Evolutionary conservation across 352 stramenopile genomes (phyloP), one percentile per base, ranked within the genome.

Genomic region (Bremia lactucae): DNA sequence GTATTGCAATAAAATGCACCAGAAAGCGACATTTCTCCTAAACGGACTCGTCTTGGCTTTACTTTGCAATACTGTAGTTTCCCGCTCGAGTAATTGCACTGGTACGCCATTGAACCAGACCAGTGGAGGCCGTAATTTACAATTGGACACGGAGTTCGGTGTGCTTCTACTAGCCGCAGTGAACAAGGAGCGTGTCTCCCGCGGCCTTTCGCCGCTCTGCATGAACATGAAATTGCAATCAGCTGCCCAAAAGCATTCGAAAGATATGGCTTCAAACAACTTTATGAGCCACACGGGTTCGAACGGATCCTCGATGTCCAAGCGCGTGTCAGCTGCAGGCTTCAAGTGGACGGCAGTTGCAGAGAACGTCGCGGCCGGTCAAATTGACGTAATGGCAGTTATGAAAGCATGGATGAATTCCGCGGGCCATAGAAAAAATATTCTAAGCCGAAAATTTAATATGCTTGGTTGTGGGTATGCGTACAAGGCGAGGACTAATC

Each of bases 321-420:
- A 54, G 20, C 70, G 70, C n/a, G 59, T 83, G 28, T 70, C 49
- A 4, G 56, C 43, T 3, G 10, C 65, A 23, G 59, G 65, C 1
- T 83, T 66, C 41, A 31, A 63, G 19, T 80, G 68, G 59, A 68
- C 61, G 22, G 55, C 36, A 42, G 60, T 77, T 18, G 65, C 53
- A 18, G 68, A 81, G 35, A 81, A 81, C 31, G 63, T 77, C n/a
- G 68, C 68, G 2, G 65, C 62, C 13, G 68, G 68, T 11, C 65
- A 77, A 45, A 46, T 43, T 10, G 57, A 73, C 38, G 61, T 74
- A 34, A 15, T 42, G 2, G 44, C 47, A 21, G 65, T 77, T 29
- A 77, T 80, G 65, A 58, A 68, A 20, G 54, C 68, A 21, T 80
- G 68, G 68, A 80, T 76, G 64, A 63, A 59, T 48, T 80, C 68